A percentile compares a stretch with the other conserved stretches of the same genome.
These are phyloP conservation scores for Xylaria sp. DNA, from an alignment of 2,329 filamentous ascomycete genomes.

Conservation along the genomic window DNA sequence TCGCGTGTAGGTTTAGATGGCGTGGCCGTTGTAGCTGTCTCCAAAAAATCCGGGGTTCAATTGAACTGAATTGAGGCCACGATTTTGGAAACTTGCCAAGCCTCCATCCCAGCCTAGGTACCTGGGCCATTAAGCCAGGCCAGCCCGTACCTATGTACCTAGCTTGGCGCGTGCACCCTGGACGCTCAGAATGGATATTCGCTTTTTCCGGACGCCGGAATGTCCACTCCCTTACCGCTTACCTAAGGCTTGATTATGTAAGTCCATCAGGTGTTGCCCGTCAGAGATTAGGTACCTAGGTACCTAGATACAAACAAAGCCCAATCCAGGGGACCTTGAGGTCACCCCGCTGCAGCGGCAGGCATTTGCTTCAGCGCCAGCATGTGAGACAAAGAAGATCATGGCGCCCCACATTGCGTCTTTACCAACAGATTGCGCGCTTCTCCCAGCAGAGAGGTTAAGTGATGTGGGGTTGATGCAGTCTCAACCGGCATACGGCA, in stretches of 20 bases:
- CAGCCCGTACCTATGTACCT: not conserved
- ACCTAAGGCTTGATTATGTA: not conserved
- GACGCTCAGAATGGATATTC: constrained; percentile 7
- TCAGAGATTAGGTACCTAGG: not conserved
- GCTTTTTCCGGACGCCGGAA: constrained; percentile 24
- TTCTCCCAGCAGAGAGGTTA: not conserved
- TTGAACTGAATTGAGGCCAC: constrained; percentile 42
- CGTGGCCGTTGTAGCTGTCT: constrained; percentile 35
- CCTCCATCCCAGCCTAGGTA: not conserved
- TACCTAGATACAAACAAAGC: not conserved
- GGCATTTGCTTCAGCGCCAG: not conserved
- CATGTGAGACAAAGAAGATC: not conserved
- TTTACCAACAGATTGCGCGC: not conserved
- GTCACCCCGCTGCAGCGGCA: too few relatives aligned
- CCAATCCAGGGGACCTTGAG: not conserved
- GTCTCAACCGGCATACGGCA: constrained; percentile 13
- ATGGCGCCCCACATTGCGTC: not conserved
- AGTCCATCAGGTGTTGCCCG: not conserved
- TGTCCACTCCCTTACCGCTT: too few relatives aligned
- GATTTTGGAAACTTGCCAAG: constrained; percentile 35
- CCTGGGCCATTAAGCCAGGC: not conserved
- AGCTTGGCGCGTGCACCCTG: not conserved
- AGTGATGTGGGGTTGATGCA: constrained; percentile 25
- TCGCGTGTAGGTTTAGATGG: constrained; percentile 26
- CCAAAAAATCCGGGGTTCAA: constrained; percentile 40